phyloP scores from a whole-genome alignment of 306 rosid genomes.

The Lathyrus aphaca region DNA sequence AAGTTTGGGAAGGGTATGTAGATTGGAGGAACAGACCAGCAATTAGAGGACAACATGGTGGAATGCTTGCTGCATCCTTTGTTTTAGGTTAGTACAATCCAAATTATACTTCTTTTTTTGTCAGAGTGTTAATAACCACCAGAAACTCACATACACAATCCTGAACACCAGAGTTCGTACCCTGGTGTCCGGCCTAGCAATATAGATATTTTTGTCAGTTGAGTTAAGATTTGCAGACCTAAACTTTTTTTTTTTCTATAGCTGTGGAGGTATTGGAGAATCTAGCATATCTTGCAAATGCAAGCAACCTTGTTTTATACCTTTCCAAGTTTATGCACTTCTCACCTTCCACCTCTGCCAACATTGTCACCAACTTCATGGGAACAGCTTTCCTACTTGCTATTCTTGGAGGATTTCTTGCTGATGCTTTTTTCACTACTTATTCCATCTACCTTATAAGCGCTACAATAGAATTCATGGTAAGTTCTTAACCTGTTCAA shows the following conservation, averaged over 20 bases:
- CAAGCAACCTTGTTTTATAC: slow-evolving; percentile 83
- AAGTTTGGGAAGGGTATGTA: slow-evolving; percentile 72
- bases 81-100: slow-evolving; percentile 59
- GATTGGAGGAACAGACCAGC: slow-evolving; percentile 83
- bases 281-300: slow-evolving; percentile 77
- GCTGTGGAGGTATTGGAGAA: slow-evolving; percentile 83
- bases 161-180: too few relatives aligned
- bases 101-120: too few relatives aligned
- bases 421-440: slow-evolving; percentile 75
- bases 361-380: slow-evolving; percentile 81
- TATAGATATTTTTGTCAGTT: too few relatives aligned
- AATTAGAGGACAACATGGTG: slow-evolving; percentile 65
- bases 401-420: slow-evolving; percentile 82
- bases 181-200: too few relatives aligned
- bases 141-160: too few relatives aligned
- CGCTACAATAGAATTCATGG: slow-evolving; percentile 72
- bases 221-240: neutral
- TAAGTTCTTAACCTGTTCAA: slow-evolving; percentile 31
- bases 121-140: too few relatives aligned
- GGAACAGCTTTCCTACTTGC: slow-evolving; percentile 87
- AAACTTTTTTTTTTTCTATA: slow-evolving; percentile 35
- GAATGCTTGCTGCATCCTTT: slow-evolving; percentile 77
- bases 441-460: slow-evolving; percentile 61
- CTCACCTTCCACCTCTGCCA: slow-evolving; percentile 66
- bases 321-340: slow-evolving; percentile 68